phyloP scores from a whole-genome alignment of 2,329 filamentous ascomycete species.

The Venturia aucupariae region DNA sequence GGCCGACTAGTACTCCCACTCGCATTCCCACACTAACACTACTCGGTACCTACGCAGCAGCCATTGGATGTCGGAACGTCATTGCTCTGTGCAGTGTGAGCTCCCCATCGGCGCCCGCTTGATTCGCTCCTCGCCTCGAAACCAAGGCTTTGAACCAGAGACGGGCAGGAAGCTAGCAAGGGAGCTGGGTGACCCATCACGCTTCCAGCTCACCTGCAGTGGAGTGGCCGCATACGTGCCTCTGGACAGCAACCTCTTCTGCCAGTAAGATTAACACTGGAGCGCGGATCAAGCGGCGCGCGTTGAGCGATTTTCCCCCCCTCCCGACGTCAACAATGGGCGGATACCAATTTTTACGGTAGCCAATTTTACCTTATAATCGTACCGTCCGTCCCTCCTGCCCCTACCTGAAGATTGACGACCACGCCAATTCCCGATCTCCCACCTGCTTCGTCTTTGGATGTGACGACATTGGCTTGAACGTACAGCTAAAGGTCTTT shows the following conservation, averaged over 20 bases:
- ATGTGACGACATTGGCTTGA: neutral
- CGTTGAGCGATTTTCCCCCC: slow-evolving; percentile 4
- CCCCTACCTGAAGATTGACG: neutral
- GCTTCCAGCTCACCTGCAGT: neutral
- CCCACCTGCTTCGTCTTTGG: neutral
- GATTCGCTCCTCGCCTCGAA: neutral
- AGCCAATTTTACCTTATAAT: slow-evolving; percentile 1
- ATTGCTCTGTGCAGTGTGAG: neutral
- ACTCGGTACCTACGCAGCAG: too few species aligned
- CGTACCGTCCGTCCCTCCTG: neutral
- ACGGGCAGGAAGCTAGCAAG: neutral
- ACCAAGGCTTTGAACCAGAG: neutral
- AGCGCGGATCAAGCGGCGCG: slow-evolving; percentile 4
- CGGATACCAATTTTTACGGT: neutral
- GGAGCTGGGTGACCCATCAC: neutral
- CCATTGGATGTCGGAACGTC: slow-evolving; percentile 6
- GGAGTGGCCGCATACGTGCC: neutral
- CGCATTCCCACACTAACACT: too few species aligned
- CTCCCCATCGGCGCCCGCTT: neutral
- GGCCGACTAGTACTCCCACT: too few species aligned
- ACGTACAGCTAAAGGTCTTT: slow-evolving; percentile 3
- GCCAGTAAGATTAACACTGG: neutral
- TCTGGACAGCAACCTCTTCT: neutral
- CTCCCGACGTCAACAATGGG: slow-evolving; percentile 4
- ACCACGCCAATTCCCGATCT: neutral